Conservation (phyloP, 306 rosid species). For the Cucumis sativus region Cucumber_9930_V3 NC_026660.2:26013501-26014000, state of each 20-base stretch:
- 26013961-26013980: conserved; percentile 64
- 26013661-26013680: too few species aligned
- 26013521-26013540: background rate
- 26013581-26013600: too few species aligned
- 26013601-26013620: too few species aligned
- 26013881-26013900: background rate
- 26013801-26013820: background rate
- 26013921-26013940: conserved; percentile 11
- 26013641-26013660: too few species aligned
- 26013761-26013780: background rate
- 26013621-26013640: too few species aligned
- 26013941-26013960: conserved; percentile 39
- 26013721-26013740: background rate
- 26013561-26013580: too few species aligned
- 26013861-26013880: background rate
- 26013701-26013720: too few species aligned
- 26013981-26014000: conserved; percentile 11
- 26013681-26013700: too few species aligned
- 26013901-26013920: background rate
- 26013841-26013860: background rate
- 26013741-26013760: background rate
- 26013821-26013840: background rate
- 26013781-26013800: background rate
- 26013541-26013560: too few species aligned
- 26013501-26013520: background rate